Percentiles rank a stretch among this genome's conserved stretches.
Evolutionary conservation across 192 early-diverging fungal genomes (phyloP).

Genomic region (Hyaloraphidium curvatum): DNA sequence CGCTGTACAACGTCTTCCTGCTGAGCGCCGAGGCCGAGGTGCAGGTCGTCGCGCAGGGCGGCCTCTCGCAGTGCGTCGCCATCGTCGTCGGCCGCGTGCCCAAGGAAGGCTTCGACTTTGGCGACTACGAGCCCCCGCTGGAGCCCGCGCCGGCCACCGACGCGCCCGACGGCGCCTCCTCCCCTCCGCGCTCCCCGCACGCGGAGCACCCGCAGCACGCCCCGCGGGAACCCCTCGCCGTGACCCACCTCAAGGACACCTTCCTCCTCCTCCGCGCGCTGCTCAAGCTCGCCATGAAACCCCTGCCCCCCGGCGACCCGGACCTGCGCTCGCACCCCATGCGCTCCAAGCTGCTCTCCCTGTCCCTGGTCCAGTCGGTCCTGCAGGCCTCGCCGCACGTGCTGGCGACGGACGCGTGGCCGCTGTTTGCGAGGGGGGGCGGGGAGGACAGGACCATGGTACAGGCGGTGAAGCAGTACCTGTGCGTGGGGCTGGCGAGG

Average conservation of each 20-base stretch:
- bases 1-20: constrained; percentile 75
- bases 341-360: constrained; percentile 64
- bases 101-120: no score
- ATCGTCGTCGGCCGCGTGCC: constrained; percentile 63
- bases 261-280: constrained; percentile 70
- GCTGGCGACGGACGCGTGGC: no score
- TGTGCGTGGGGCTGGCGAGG: constrained; percentile 60
- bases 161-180: no score
- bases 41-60: constrained; percentile 73
- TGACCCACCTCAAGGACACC: constrained; percentile 42
- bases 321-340: constrained; percentile 65
- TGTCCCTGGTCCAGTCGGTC: constrained; percentile 57
- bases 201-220: not conserved
- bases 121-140: no score
- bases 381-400: constrained; percentile 31
- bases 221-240: not conserved
- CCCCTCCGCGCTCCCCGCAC: no score
- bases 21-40: constrained; percentile 45
- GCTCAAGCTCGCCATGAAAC: constrained; percentile 76
- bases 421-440: no score
- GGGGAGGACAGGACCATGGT: constrained; percentile 47
- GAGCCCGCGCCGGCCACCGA: no score
- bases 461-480: constrained; percentile 66
- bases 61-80: constrained; percentile 75
- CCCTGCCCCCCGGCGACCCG: constrained; percentile 37